Base-by-base conservation (phyloP, 257 asterid species). In the Fraxinus quadrangulata region DNA sequence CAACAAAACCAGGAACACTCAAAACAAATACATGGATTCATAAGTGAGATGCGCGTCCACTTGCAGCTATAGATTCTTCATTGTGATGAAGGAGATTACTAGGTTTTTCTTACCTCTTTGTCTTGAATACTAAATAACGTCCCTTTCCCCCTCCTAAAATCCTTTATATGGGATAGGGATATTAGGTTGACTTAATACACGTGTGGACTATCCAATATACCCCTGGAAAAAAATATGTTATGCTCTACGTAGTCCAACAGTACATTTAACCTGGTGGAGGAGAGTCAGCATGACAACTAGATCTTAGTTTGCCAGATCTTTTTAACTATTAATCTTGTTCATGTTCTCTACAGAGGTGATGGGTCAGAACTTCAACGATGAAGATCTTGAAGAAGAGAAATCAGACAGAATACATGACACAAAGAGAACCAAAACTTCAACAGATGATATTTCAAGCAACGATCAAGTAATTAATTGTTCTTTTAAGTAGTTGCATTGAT, bases 341-440 rank as follows among this genome's bases (percentile, higher is more conserved):
- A 36, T 66, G 73, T 76, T 70, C 24, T 75, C 75, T 79, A 34
- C 87, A 91, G 97, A 92, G 87, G 85, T 78, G 80, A 78, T 79
- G 1, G 96, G 82, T 79, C 97, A 92, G 82, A 92, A 92, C 82
- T 92, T 92, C 42, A 73, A 49, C 7, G 92, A 90, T 59, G 95
- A 86, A 74, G 89, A 77, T 67, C 47, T 77, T 49, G 87, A 83
- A 79, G 92, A 84, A 72, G 87, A 82, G 75, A 78, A 81, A 21
- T 71, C 83, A 1, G 71, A 74, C 67, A 81, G 67, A 79, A 67
- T n/a, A 26, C 78, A 76, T 11, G 26, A 78, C 33, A 30, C 42
- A 33, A 83, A 87, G 77, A 81, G 81, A 77, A 83, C 78, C 40
- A 82, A 83, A 81, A 71, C 82, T 13, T 51, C 83, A 11, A 71